Base-by-base conservation (phyloP, 805 yeast genomes). In the Metschnikowia amazonensis region DNA sequence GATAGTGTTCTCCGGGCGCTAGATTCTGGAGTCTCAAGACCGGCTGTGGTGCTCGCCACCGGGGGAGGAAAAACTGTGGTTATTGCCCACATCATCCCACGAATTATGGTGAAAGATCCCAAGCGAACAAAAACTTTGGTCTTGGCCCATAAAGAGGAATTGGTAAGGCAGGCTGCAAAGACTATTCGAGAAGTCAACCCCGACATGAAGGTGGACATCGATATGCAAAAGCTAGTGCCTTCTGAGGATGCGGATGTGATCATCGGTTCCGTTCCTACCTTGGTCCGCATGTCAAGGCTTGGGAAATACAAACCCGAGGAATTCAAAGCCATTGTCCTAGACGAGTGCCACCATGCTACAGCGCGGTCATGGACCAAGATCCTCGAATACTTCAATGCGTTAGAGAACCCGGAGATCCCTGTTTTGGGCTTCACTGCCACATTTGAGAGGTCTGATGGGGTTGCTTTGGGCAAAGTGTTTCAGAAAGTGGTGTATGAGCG, bases 31-130 rank as follows among this genome's bases (percentile, higher is more conserved):
- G 54, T 63, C 2, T 63, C 72, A 16, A 69, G 94, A 39, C 77
- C 89, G 0, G 97, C 92, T 0, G 89, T 89, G 1, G 84, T 89
- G 24, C 63, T 90, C 31, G 96, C 97, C 11, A 92, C 98, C 0
- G 98, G 98, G 0, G 94, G 96, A 10, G 98, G 98, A 4, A 90
- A 90, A 57, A 90, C 97, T 0, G 88, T 89, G 10, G 81, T 87
- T 1, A 85, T 88, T 59, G 63, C 86, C 0, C 76, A 76, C 51
- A 53, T 84, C 34, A 76, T 85, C 2, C 74, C 79, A 0, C 58
- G 66, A 33, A 61, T 79, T 5, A 47, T 60, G 23, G 72, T 76
- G 0, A 10, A 23, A 30, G 14, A 16, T 29, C 30, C 14, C 2
- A 11, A 17, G 6, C 29, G 49, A 30, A 51, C 56, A 25, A 72